A percentile compares a stretch with the other conserved stretches of the same genome.
These are phyloP conservation scores for Pneumocystis canis DNA, from an alignment of 1,139 yeast genomes.

Conservation along the genomic window DNA sequence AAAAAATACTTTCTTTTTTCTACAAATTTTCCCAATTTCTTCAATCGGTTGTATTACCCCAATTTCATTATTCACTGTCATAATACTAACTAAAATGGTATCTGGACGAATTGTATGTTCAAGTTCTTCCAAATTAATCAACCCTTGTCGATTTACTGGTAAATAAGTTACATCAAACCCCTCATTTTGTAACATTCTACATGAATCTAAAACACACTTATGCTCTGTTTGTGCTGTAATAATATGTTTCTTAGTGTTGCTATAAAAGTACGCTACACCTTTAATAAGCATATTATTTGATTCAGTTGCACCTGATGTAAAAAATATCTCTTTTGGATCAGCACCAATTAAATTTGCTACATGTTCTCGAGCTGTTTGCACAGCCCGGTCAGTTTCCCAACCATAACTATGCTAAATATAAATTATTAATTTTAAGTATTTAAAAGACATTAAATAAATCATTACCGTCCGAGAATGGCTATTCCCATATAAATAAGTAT, in stretches of 20 bases:
- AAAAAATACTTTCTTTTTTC: conserved; percentile 77
- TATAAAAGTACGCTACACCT: conserved; percentile 90
- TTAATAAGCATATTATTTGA: conserved; percentile 86
- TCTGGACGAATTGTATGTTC: conserved; percentile 79
- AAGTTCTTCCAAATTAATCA: conserved; percentile 60
- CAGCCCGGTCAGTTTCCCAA: conserved; percentile 93
- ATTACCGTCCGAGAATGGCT: conserved; percentile 75
- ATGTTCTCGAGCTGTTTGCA: conserved; percentile 70
- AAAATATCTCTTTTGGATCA: conserved; percentile 90
- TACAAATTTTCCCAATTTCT: conserved; percentile 81
- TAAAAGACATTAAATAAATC: neutral
- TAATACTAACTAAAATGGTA: conserved; percentile 78
- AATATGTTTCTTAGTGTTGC: conserved; percentile 77
- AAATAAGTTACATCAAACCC: conserved; percentile 92
- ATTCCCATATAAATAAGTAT: conserved; percentile 88
- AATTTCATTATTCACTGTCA: conserved; percentile 97
- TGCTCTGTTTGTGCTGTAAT: conserved; percentile 96
- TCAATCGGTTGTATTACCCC: conserved; percentile 95
- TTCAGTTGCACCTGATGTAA: conserved; percentile 97
- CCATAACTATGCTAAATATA: conserved; percentile 63
- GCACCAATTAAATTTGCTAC: conserved; percentile 78
- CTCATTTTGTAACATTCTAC: conserved; percentile 87
- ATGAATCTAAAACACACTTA: conserved; percentile 92
- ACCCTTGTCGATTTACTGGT: conserved; percentile 70
- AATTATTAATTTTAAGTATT: neutral